Base-by-base conservation (phyloP, 2,329 filamentous ascomycete genomes). In the Podosphaera fusca region DNA sequence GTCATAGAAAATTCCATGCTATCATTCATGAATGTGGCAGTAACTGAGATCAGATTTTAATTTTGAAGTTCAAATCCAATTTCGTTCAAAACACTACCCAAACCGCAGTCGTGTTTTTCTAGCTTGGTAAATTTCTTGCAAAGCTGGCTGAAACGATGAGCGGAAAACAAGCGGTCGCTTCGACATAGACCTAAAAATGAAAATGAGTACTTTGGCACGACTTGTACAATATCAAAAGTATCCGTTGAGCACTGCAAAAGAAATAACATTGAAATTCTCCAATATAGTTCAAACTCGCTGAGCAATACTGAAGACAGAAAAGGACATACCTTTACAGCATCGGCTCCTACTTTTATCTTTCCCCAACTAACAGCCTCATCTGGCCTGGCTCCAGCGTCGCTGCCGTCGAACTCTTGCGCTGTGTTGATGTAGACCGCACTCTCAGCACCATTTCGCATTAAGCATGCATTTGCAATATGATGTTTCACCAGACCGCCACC, bases 361-460 rank as follows among this genome's bases (percentile, higher is more conserved):
- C 92, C 92, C 92, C 92, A 98, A 60, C 89, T 95, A 14, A 98
- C 86, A 4, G 92, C 92, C 72, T 98, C 92, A 65, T 98, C 92
- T 3, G 92, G 92, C 57, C 92, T 76, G 2, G 92, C 92, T 0
- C 92, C 92, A 0, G 92, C 90, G 71, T 98, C 92, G 64, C 88
- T 95, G 2, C 92, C 92, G 68, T 98, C 92, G 67, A 95, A 98
- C 68, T 98, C 92, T 69, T 95, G 88, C 0, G 81, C 92, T 0
- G 92, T 98, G 70, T 98, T 98, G 70, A 98, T 87, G 68, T 95
- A 98, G 1, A 98, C 92, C 1, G 92, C 92, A 60, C 86, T 90
- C 69, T 98, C 92, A 14, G 92, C 92, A 1, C 92, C 92, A 65
- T 98, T 98, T 55, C 92, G 81, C 92, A 98, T 96, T 64, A 98